phyloP scores from a whole-genome alignment of 805 yeast genomes.

The Metschnikowia amazonensis region DNA sequence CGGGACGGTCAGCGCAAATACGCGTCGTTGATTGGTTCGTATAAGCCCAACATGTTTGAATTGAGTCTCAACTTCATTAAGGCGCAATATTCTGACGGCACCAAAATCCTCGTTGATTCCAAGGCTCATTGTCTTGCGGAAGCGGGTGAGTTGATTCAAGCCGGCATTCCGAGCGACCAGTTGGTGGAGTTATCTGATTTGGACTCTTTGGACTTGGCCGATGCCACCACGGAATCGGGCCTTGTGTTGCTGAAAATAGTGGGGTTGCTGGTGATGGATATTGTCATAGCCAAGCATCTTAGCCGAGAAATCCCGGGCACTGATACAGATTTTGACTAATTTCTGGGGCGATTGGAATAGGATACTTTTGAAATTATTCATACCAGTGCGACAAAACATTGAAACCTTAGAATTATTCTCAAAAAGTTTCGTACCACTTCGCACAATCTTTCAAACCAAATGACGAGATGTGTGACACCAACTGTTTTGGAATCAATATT shows the following conservation, averaged over 20 bases:
- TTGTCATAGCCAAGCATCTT: slow-evolving; percentile 46
- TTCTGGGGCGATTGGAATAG: too few relatives aligned
- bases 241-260: slow-evolving; percentile 53
- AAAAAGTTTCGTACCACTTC: too few relatives aligned
- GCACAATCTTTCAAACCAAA: too few relatives aligned
- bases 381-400: too few relatives aligned
- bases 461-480: too few relatives aligned
- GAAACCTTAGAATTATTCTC: too few relatives aligned
- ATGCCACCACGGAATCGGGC: slow-evolving; percentile 10
- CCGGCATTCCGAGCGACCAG: slow-evolving; percentile 33
- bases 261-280: slow-evolving; percentile 64
- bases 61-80: slow-evolving; percentile 44
- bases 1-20: slow-evolving; percentile 31
- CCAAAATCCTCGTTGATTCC: slow-evolving; percentile 57
- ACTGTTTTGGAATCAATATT: too few relatives aligned
- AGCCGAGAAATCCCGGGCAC: slow-evolving; percentile 21
- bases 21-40: slow-evolving; percentile 62
- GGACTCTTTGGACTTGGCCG: slow-evolving; percentile 5
- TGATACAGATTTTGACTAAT: slow-evolving; percentile 3
- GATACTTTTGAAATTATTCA: too few relatives aligned
- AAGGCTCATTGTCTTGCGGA: slow-evolving; percentile 51
- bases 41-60: slow-evolving; percentile 65
- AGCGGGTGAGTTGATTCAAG: slow-evolving; percentile 62
- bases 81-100: slow-evolving; percentile 28
- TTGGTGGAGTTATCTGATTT: slow-evolving; percentile 45